Evolutionary conservation across 2,329 filamentous ascomycete genomes (phyloP), one percentile per base, ranked within the genome.

Genomic region (Ophiostoma sp.): DNA sequence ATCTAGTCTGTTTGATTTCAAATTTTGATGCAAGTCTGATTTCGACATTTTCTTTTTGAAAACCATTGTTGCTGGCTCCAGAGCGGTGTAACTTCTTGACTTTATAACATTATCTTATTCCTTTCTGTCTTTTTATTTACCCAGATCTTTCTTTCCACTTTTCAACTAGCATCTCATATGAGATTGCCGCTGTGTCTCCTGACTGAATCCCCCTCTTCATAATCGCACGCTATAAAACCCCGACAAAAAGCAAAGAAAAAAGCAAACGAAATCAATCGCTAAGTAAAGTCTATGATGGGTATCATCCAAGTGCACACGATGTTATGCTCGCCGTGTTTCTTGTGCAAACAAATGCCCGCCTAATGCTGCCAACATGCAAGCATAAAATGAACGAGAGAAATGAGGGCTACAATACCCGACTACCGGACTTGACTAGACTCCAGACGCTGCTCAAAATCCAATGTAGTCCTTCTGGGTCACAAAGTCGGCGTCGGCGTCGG

Each of bases 381-480:
- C 44, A 48, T 39, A 15, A n/a, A n/a, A 4, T 7, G 27, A 31
- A 57, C 52, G 17, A 62, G 11, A 17, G 13, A 33, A 27, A 33
- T 3, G n/a, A 62, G 23, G 62, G 31, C 62, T 65, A 65, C 62
- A 65, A 65, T 64, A 39, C 62, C 62, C 62, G n/a, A 17, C 13
- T 35, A 7, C 4, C 33, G 5, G 8, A 65, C 35, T 17, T 6
- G 10, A 64, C 1, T n/a, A 11, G 41, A 20, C 15, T 15, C 17
- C n/a, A 23, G 15, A 17, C 20, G n/a, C n/a, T 67, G n/a, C 60
- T 79, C 77, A 80, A 71, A 85, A 79, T 15, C 68, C 79, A 77
- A 90, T 85, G 75, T 84, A 90, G 77, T 90, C 87, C 77, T 84
- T 83, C 75, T 86, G 82, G 74, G 84, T 81, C 71, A 83, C 81